Percentiles rank a stretch among this genome's conserved stretches.
Evolutionary conservation across 257 asterid genomes (phyloP).

Genomic region (Gentiana dahurica): DNA sequence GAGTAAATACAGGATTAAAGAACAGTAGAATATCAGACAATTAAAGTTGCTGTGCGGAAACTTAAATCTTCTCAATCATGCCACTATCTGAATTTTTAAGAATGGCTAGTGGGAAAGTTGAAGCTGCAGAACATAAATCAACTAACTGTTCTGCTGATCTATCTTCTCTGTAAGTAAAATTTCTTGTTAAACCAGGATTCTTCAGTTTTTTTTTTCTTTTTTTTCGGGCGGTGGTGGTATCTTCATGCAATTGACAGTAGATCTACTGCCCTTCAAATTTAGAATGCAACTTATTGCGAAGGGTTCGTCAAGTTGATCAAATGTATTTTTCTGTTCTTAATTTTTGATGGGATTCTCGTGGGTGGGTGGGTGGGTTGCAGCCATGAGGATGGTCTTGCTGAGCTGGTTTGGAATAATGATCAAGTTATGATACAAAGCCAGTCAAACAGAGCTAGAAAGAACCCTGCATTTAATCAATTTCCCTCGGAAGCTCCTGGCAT

Average conservation of each 20-base stretch:
- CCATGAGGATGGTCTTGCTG: constrained; percentile 42
- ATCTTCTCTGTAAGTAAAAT: constrained; percentile 34
- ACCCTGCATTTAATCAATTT: constrained; percentile 15
- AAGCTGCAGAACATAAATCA: constrained; percentile 31
- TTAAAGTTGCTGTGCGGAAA: constrained; percentile 5
- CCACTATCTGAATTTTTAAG: constrained; percentile 81
- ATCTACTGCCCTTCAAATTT: not conserved
- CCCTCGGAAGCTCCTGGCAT: constrained; percentile 14
- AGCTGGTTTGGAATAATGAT: constrained; percentile 84
- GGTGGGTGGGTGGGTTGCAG: constrained; percentile 33
- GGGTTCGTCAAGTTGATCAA: not conserved
- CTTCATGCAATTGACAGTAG: not conserved
- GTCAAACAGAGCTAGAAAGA: constrained; percentile 34
- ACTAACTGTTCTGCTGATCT: constrained; percentile 15
- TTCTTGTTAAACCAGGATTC: not conserved
- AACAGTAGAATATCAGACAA: not conserved
- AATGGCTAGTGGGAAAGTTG: constrained; percentile 58
- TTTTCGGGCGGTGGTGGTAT: not conserved
- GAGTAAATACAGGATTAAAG: not conserved
- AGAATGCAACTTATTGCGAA: too few species aligned
- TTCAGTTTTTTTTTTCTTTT: not conserved
- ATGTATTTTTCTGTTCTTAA: not conserved
- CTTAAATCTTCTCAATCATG: constrained; percentile 31
- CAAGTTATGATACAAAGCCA: constrained; percentile 71
- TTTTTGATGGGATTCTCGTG: constrained; percentile 5